Percentiles rank a stretch among this genome's conserved stretches.
phyloP scores from a whole-genome alignment of 2,329 filamentous ascomycete genomes.

The Xylaria sp. region DNA sequence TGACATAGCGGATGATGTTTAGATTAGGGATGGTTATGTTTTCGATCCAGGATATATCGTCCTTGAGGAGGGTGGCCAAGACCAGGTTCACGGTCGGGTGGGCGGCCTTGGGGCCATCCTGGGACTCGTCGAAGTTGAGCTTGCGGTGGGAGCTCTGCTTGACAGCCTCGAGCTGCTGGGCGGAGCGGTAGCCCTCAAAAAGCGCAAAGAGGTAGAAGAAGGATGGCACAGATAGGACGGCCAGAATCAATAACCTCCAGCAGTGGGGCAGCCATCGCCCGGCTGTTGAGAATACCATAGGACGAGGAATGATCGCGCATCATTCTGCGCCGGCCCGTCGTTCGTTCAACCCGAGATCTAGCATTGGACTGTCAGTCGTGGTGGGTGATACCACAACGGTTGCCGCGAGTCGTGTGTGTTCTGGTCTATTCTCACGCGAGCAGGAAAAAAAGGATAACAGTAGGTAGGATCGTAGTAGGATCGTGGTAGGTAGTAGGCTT shows the following conservation, averaged over 20 bases:
- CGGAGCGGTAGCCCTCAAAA: slow-evolving; percentile 11
- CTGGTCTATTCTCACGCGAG: background rate
- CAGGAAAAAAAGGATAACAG: background rate
- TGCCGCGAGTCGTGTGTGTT: background rate
- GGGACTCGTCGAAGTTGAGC: slow-evolving; percentile 17
- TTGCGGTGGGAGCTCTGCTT: slow-evolving; percentile 7
- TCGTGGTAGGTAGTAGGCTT: too few species aligned
- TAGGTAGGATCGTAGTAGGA: too few species aligned
- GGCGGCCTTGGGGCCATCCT: slow-evolving; percentile 5
- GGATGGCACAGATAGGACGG: slow-evolving; percentile 9
- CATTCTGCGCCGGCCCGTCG: slow-evolving; percentile 13
- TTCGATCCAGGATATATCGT: slow-evolving; percentile 38
- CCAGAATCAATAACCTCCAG: slow-evolving; percentile 18
- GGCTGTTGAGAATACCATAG: slow-evolving; percentile 20
- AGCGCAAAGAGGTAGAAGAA: slow-evolving; percentile 18
- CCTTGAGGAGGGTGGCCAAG: slow-evolving; percentile 31
- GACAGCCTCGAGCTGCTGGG: slow-evolving; percentile 5
- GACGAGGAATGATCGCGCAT: slow-evolving; percentile 15
- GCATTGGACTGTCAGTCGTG: background rate
- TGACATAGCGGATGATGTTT: slow-evolving; percentile 48
- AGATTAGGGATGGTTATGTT: slow-evolving; percentile 38
- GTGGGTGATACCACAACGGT: background rate
- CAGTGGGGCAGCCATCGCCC: slow-evolving; percentile 17
- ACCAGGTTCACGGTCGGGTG: slow-evolving; percentile 37
- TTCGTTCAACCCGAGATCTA: slow-evolving; percentile 4